These are phyloP conservation scores for Tricladium varicosporioides DNA, from an alignment of 2,329 filamentous ascomycete species.

Conservation along the genomic window DNA sequence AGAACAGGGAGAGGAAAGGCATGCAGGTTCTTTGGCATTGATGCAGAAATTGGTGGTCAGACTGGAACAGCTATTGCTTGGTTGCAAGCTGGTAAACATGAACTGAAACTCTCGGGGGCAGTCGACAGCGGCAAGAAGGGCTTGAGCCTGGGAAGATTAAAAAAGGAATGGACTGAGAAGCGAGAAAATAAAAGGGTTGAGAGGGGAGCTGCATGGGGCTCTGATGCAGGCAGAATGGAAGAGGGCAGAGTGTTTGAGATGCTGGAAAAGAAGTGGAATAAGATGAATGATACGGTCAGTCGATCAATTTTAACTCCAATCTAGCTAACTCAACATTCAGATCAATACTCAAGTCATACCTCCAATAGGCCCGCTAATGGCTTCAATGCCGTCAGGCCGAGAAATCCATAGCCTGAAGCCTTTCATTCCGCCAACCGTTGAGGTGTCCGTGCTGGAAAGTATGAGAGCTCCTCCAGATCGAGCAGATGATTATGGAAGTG, in stretches of 20 bases:
- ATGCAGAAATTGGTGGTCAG: slow-evolving; percentile 79
- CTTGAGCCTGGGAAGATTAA: slow-evolving; percentile 60
- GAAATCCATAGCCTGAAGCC: slow-evolving; percentile 75
- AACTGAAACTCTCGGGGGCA: slow-evolving; percentile 62
- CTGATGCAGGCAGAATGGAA: slow-evolving; percentile 80
- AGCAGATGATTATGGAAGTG: slow-evolving; percentile 41
- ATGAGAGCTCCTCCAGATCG: slow-evolving; percentile 55
- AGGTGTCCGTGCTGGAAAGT: slow-evolving; percentile 59
- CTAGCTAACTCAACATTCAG: slow-evolving; percentile 39
- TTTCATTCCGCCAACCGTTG: slow-evolving; percentile 65
- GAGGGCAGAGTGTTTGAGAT: slow-evolving; percentile 84
- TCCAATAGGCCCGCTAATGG: slow-evolving; percentile 65
- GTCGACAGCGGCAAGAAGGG: slow-evolving; percentile 48
- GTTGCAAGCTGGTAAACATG: slow-evolving; percentile 73
- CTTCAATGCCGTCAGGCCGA: slow-evolving; percentile 81
- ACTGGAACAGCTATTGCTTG: slow-evolving; percentile 85
- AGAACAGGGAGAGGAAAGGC: slow-evolving; percentile 78
- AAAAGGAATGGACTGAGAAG: slow-evolving; percentile 73
- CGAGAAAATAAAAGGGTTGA: slow-evolving; percentile 78
- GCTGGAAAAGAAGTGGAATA: slow-evolving; percentile 85
- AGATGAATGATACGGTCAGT: slow-evolving; percentile 85
- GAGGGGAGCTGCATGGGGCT: slow-evolving; percentile 70
- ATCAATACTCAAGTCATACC: slow-evolving; percentile 80
- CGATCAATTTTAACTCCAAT: background rate
- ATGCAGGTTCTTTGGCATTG: slow-evolving; percentile 86